Base-by-base conservation (phyloP, 495 filamentous ascomycete species). In the Hypoxylon lienhwacheense region DNA sequence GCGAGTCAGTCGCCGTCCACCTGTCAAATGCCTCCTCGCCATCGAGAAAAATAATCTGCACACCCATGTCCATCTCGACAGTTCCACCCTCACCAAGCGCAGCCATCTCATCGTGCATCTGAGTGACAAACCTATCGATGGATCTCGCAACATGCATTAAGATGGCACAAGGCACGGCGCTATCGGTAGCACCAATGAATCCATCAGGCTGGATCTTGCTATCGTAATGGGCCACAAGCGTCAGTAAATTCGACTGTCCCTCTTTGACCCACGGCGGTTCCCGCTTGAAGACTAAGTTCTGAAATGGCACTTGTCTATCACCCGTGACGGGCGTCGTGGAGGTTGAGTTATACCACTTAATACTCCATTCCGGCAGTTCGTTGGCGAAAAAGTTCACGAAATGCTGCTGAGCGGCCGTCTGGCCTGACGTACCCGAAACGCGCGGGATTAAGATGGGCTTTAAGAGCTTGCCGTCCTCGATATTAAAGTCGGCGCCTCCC, bases 181-280 rank as follows among this genome's bases (percentile, higher is more conserved):
- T 95, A 61, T 98, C 93, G 17, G 85, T 91, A 0, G 91, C 93
- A 4, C 93, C 93, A 42, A 98, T 90, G 68, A 98, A 98, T 0
- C 90, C 93, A 52, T 85, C 69, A 0, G 95, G 95, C 7, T 76
- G 74, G 20, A 89, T 76, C 70, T 93, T 87, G 66, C 83, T 89
- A 61, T 98, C 93, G 72, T 96, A 98, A 73, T 98, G 93, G 34
- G 93, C 93, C 16, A 91, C 95, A 22, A 97, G 77, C 7, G 90
- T 91, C 62, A 97, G 69, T 17, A 90, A 70, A 15, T 85, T 86
- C 10, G 91, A 82, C 47, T 96, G 86, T 1, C 90, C 92, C 1
- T 73, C 66, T 3, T 70, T 59, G 1, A 83, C 73, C 83, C 89
- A 90, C 1, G 93, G 93, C 17, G 93, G 93, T 68, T 98, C 92